These are phyloP conservation scores for Penicillium sp. DNA, from an alignment of 2,329 filamentous ascomycete species.

Conservation along the genomic window DNA sequence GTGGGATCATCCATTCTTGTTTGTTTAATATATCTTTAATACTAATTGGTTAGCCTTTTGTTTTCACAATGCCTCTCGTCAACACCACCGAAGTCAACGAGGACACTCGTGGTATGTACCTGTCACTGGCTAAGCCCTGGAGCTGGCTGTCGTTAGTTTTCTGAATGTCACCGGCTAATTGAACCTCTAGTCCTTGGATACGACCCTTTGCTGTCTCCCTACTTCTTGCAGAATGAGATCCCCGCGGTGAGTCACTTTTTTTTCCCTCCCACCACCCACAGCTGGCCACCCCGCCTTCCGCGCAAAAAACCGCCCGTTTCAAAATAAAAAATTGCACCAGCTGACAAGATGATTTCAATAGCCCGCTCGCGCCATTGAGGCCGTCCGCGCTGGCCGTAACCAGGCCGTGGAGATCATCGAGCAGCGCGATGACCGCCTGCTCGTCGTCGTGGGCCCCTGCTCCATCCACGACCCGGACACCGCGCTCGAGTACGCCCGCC, in stretches of 20 bases:
- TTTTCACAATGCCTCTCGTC: slow-evolving; percentile 43
- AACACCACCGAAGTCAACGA: slow-evolving; percentile 45
- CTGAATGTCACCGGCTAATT: slow-evolving; percentile 1
- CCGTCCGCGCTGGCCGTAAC: slow-evolving; percentile 46
- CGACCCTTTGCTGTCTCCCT: slow-evolving; percentile 88
- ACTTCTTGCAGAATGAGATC: slow-evolving; percentile 83
- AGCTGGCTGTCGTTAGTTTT: no score
- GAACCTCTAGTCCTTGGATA: slow-evolving; percentile 76
- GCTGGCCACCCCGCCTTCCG: slow-evolving; percentile 61
- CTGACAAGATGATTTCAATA: slow-evolving; percentile 22
- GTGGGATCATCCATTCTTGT: neutral
- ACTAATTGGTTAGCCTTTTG: slow-evolving; percentile 4
- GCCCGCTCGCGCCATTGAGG: slow-evolving; percentile 42
- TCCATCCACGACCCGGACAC: slow-evolving; percentile 92
- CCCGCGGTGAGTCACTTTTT: slow-evolving; percentile 62
- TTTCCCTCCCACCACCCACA: slow-evolving; percentile 40
- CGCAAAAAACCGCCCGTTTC: slow-evolving; percentile 57
- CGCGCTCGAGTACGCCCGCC: slow-evolving; percentile 83
- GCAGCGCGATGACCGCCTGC: slow-evolving; percentile 74
- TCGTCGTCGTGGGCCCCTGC: slow-evolving; percentile 94
- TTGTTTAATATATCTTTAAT: neutral
- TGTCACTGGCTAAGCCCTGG: neutral
- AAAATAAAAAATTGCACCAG: slow-evolving; percentile 14
- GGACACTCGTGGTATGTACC: slow-evolving; percentile 46
- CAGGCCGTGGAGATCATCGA: slow-evolving; percentile 75